These are phyloP conservation scores for Boletus pseudopeckii DNA, from an alignment of 768 basidiomycete species.

Conservation along the genomic window DNA sequence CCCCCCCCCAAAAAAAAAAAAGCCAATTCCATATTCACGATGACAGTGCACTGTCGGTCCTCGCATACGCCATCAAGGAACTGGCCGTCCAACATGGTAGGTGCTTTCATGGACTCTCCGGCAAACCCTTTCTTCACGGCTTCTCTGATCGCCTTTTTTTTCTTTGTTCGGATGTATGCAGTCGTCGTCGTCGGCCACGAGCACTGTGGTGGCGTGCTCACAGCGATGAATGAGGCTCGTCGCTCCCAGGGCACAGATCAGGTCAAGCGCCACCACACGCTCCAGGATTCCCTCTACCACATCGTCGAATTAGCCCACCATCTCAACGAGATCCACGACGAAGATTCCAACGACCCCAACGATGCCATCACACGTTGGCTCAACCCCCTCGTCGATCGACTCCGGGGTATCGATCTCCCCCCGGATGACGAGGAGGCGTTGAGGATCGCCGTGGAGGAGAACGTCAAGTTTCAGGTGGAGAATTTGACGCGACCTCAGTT, in stretches of 20 bases:
- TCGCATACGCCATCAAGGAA: constrained; percentile 66
- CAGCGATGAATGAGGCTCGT: constrained; percentile 23
- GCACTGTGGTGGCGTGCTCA: constrained; percentile 71
- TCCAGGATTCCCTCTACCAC: constrained; percentile 19
- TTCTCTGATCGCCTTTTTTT: too few species aligned
- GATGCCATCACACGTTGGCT: constrained; percentile 68
- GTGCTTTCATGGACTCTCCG: constrained; percentile 18
- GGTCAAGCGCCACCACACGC: constrained; percentile 4
- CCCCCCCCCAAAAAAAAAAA: too few species aligned
- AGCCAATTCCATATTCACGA: constrained; percentile 71
- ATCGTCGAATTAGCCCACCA: constrained; percentile 15
- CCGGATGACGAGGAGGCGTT: constrained; percentile 27
- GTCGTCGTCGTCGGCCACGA: constrained; percentile 82
- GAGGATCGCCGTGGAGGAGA: constrained; percentile 46
- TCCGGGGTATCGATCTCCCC: constrained; percentile 39
- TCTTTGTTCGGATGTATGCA: constrained; percentile 24
- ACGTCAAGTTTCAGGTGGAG: constrained; percentile 53
- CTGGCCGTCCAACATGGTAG: constrained; percentile 73
- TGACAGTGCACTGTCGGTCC: constrained; percentile 62
- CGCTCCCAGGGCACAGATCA: not conserved
- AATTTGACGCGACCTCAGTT: constrained; percentile 40
- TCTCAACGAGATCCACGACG: constrained; percentile 21
- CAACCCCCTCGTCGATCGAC: constrained; percentile 57
- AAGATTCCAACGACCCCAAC: constrained; percentile 30
- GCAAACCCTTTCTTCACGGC: not conserved